A percentile compares a stretch with the other conserved stretches of the same genome.
These are phyloP conservation scores for Chaetomium globosum DNA, from an alignment of 2,329 filamentous ascomycete genomes.

Conservation along the genomic window DNA sequence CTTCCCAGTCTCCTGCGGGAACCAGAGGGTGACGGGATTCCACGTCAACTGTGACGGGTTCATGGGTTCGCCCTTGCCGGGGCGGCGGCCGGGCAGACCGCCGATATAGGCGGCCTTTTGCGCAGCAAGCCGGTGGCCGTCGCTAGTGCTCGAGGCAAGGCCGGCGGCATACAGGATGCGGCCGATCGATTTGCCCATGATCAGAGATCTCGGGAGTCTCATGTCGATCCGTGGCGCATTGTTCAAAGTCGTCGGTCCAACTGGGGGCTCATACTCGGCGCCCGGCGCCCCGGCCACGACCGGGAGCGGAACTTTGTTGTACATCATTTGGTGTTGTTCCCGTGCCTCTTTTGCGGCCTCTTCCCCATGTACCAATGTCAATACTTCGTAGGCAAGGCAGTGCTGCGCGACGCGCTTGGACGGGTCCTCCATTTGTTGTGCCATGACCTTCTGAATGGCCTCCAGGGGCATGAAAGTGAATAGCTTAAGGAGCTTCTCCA, in stretches of 20 bases:
- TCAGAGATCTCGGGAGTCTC: constrained; percentile 60
- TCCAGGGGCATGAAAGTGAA: constrained; percentile 83
- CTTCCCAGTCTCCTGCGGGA: constrained; percentile 57
- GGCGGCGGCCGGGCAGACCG: constrained; percentile 49
- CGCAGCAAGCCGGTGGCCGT: constrained; percentile 61
- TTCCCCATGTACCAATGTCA: constrained; percentile 75
- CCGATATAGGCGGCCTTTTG: constrained; percentile 64
- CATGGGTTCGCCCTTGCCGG: constrained; percentile 31
- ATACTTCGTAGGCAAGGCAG: constrained; percentile 76
- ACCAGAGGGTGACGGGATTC: constrained; percentile 63
- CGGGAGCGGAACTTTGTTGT: constrained; percentile 41
- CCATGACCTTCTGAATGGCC: constrained; percentile 69
- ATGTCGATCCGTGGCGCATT: constrained; percentile 58
- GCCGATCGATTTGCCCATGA: constrained; percentile 58
- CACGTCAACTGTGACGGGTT: constrained; percentile 55
- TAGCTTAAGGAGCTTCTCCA: constrained; percentile 80
- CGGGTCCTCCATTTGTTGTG: constrained; percentile 67
- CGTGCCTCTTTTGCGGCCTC: constrained; percentile 66
- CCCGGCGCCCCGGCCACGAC: constrained; percentile 23
- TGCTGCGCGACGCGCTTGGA: constrained; percentile 80
- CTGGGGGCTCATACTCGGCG: constrained; percentile 32
- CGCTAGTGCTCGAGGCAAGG: constrained; percentile 57
- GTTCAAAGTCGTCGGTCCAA: constrained; percentile 42
- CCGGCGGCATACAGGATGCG: constrained; percentile 63
- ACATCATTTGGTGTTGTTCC: constrained; percentile 55